These are phyloP conservation scores for Phytophthora tubulina DNA, from an alignment of 352 stramenopile genomes.

Conservation along the genomic window DNA sequence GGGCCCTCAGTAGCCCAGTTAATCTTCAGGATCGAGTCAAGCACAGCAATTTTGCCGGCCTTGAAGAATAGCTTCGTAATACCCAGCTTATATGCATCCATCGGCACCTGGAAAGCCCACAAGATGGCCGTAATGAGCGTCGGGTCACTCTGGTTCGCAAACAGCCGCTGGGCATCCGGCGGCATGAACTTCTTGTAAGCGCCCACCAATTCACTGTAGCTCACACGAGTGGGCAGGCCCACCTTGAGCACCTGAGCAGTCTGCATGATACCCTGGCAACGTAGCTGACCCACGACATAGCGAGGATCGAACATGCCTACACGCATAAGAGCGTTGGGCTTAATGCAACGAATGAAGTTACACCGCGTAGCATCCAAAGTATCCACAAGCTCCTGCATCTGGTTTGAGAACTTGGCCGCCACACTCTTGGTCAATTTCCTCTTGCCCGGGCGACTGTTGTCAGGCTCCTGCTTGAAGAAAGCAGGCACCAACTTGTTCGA, in stretches of 20 bases:
- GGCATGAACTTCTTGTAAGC: slow-evolving; percentile 87
- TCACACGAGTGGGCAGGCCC: slow-evolving; percentile 89
- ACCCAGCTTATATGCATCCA: slow-evolving; percentile 88
- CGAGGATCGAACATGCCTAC: slow-evolving; percentile 85
- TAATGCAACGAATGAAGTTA: slow-evolving; percentile 94
- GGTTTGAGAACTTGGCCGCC: slow-evolving; percentile 83
- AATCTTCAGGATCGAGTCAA: slow-evolving; percentile 91
- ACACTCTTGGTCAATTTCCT: slow-evolving; percentile 83
- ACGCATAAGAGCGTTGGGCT: slow-evolving; percentile 89
- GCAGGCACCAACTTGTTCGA: slow-evolving; percentile 67
- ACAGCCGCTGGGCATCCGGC: slow-evolving; percentile 76
- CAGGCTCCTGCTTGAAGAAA: slow-evolving; percentile 77
- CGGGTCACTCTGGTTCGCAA: slow-evolving; percentile 82
- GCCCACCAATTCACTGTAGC: slow-evolving; percentile 89
- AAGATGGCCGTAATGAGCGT: slow-evolving; percentile 90
- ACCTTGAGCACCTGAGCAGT: slow-evolving; percentile 93
- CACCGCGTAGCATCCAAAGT: slow-evolving; percentile 87
- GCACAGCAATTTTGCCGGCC: slow-evolving; percentile 89
- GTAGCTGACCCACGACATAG: slow-evolving; percentile 91
- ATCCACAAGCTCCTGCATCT: slow-evolving; percentile 90
- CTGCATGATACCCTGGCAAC: slow-evolving; percentile 89
- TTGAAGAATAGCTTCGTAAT: slow-evolving; percentile 94
- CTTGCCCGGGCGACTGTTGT: slow-evolving; percentile 68
- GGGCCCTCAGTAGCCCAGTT: slow-evolving; percentile 89
- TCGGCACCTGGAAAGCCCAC: slow-evolving; percentile 90